Conservation (phyloP, 1,139 yeast species). For the Candida sp. region DNA sequence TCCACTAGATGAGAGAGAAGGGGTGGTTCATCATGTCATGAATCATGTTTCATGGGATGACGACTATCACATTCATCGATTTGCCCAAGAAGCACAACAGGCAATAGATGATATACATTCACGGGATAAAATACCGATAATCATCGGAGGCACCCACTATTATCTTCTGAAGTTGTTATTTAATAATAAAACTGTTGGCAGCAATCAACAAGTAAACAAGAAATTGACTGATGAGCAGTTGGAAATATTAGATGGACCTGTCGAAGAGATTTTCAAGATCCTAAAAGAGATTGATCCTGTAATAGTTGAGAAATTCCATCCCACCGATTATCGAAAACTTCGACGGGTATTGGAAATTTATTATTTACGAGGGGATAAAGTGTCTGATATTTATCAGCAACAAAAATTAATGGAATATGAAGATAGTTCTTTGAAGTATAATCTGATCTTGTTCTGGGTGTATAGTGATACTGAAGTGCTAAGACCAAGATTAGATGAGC, state of each 20-base stretch:
- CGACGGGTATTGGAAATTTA: slow-evolving; percentile 79
- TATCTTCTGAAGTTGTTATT: slow-evolving; percentile 79
- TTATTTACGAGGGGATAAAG: slow-evolving; percentile 59
- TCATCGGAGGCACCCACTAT: slow-evolving; percentile 97
- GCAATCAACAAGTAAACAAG: slow-evolving; percentile 12
- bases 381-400: slow-evolving; percentile 66
- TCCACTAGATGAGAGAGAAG: slow-evolving; percentile 72
- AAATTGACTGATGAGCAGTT: slow-evolving; percentile 39
- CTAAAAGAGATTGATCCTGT: slow-evolving; percentile 62
- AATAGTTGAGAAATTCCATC: slow-evolving; percentile 83
- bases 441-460: slow-evolving; percentile 80
- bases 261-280: slow-evolving; percentile 43
- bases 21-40: slow-evolving; percentile 81
- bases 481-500: slow-evolving; percentile 59
- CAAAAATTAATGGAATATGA: slow-evolving; percentile 50
- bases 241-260: slow-evolving; percentile 54
- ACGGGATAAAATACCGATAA: slow-evolving; percentile 74
- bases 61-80: slow-evolving; percentile 81
- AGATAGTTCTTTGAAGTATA: slow-evolving; percentile 53
- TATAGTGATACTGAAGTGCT: slow-evolving; percentile 65
- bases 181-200: slow-evolving; percentile 55
- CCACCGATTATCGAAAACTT: slow-evolving; percentile 79
- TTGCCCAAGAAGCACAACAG: slow-evolving; percentile 64
- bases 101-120: slow-evolving; percentile 63
- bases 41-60: slow-evolving; percentile 79